Evolutionary conservation across 768 basidiomycete species (phyloP).

Genomic region (Agaricus subrufescens): DNA sequence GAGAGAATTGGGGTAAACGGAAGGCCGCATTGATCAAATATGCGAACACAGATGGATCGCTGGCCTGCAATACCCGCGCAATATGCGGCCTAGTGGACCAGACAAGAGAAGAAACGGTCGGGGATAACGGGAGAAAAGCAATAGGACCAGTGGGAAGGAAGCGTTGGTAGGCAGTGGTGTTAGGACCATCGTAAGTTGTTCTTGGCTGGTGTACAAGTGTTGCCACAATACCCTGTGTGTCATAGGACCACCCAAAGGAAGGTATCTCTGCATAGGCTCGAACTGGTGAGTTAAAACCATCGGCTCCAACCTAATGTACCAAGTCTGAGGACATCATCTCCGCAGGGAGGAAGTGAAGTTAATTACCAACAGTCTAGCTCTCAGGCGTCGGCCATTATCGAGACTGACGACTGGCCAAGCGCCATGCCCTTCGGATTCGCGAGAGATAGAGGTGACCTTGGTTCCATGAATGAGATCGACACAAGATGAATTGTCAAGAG

Average conservation of each 20-base stretch:
- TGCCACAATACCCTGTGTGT: slow-evolving; percentile 85
- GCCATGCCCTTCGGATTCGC: slow-evolving; percentile 44
- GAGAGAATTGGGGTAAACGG: slow-evolving; percentile 70
- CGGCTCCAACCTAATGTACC: slow-evolving; percentile 75
- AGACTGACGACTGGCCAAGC: slow-evolving; percentile 82
- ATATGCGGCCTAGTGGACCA: slow-evolving; percentile 87
- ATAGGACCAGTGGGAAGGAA: slow-evolving; percentile 95
- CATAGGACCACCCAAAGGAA: slow-evolving; percentile 89
- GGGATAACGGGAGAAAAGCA: slow-evolving; percentile 86
- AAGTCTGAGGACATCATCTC: neutral
- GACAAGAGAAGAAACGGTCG: slow-evolving; percentile 79
- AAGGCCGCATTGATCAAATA: slow-evolving; percentile 90
- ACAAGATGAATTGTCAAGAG: slow-evolving; percentile 45
- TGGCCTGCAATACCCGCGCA: slow-evolving; percentile 65
- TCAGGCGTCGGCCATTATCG: slow-evolving; percentile 58
- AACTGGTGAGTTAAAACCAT: slow-evolving; percentile 94
- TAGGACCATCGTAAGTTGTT: slow-evolving; percentile 54
- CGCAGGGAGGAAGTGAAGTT: neutral
- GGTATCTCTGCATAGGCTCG: slow-evolving; percentile 80
- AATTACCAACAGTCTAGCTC: slow-evolving; percentile 73
- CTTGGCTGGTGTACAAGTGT: slow-evolving; percentile 75
- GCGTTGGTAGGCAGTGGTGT: slow-evolving; percentile 86
- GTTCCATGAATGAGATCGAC: slow-evolving; percentile 68
- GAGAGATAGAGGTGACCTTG: slow-evolving; percentile 67
- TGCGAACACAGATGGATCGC: slow-evolving; percentile 58